Conservation (phyloP, 148 eudicot genomes). For the Chenopodium suecicum region DNA sequence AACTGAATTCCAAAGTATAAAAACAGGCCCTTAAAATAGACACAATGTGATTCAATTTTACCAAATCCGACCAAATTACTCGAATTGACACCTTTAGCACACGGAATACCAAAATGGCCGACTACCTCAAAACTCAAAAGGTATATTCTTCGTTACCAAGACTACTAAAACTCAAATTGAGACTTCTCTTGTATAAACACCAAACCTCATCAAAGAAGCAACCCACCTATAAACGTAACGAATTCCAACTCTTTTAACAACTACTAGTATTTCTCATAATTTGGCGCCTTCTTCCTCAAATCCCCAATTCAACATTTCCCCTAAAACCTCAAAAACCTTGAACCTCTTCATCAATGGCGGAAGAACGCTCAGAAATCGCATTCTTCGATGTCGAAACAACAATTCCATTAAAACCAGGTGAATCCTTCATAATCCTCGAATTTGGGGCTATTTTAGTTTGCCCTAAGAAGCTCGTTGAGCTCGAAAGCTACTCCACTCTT, state of each 20-base stretch:
- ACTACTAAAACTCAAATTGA: background rate
- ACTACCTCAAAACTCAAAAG: too few species aligned
- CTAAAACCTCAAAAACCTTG: background rate
- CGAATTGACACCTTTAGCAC: too few species aligned
- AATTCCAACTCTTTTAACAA: background rate
- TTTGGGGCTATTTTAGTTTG: constrained; percentile 89
- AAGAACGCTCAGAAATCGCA: constrained; percentile 53
- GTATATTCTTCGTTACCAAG: background rate
- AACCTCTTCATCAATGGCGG: constrained; percentile 19
- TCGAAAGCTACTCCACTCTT: constrained; percentile 67
- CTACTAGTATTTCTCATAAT: background rate
- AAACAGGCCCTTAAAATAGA: too few species aligned
- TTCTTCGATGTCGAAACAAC: constrained; percentile 95
- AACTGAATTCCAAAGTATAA: too few species aligned
- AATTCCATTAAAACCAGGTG: constrained; percentile 59
- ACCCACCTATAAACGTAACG: background rate
- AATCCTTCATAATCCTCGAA: constrained; percentile 56
- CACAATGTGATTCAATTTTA: too few species aligned
- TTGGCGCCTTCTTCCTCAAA: constrained; percentile 14
- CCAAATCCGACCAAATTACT: too few species aligned
- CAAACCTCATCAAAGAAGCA: constrained; percentile 18
- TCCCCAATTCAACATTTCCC: background rate
- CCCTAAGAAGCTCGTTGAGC: constrained; percentile 77
- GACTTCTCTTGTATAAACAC: background rate
- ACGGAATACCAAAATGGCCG: too few species aligned